Percentiles rank a stretch among this genome's conserved stretches.
Conservation (phyloP, 305 asterid species). For the Fraxinus sp. region DNA sequence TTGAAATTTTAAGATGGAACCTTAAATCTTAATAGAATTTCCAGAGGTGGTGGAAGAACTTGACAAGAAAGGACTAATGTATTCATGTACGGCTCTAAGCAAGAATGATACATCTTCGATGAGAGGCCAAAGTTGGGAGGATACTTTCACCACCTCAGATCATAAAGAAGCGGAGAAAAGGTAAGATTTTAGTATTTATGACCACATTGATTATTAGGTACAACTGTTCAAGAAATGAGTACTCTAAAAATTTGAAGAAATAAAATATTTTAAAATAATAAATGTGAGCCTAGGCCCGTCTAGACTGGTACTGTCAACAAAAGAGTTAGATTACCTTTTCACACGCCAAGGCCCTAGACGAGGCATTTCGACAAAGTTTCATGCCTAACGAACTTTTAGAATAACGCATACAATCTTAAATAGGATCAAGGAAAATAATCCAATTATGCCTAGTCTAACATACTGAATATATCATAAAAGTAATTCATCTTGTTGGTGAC, state of each 20-base stretch:
- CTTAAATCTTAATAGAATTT: no score
- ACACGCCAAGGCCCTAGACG: not conserved
- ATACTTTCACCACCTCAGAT: slow-evolving; percentile 69
- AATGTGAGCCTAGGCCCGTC: no score
- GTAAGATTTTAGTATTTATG: slow-evolving; percentile 21
- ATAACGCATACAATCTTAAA: no score
- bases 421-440: not conserved
- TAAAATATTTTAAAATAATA: no score
- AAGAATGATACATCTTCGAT: slow-evolving; percentile 53
- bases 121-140: slow-evolving; percentile 92
- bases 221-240: not conserved
- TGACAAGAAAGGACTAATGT: slow-evolving; percentile 63
- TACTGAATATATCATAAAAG: not conserved
- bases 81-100: slow-evolving; percentile 67
- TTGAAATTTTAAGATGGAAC: no score
- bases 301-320: no score
- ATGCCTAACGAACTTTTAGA: not conserved
- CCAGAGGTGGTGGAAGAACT: slow-evolving; percentile 68
- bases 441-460: not conserved
- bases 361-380: not conserved
- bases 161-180: slow-evolving; percentile 68
- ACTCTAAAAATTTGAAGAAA: no score
- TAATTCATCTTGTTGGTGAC: not conserved
- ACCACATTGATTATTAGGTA: not conserved
- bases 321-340: not conserved